Percentiles rank a stretch among this genome's conserved stretches.
Evolutionary conservation across 805 yeast genomes (phyloP).

Genomic region (Diddensiella santjacobensis): DNA sequence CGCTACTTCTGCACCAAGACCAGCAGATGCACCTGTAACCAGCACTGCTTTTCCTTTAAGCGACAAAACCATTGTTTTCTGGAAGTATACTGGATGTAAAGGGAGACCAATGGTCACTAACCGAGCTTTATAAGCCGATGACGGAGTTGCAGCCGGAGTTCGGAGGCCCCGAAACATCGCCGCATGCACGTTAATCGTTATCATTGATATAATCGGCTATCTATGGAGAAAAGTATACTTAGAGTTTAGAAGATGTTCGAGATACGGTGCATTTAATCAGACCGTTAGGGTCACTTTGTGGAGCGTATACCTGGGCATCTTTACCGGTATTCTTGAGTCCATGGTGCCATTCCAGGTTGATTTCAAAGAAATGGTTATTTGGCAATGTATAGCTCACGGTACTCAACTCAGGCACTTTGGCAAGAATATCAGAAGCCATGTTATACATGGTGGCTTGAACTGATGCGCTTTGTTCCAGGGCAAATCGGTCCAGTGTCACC

Average conservation of each 20-base stretch:
- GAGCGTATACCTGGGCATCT: conserved; percentile 81
- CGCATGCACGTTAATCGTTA: too few species aligned
- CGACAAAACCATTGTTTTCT: not conserved
- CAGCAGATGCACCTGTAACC: conserved; percentile 27
- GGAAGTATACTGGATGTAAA: too few species aligned
- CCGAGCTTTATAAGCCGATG: too few species aligned
- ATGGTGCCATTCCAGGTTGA: conserved; percentile 75
- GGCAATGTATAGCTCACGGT: conserved; percentile 76
- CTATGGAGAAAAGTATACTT: too few species aligned
- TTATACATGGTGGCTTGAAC: conserved; percentile 97
- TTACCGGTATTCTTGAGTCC: conserved; percentile 58
- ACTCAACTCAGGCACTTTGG: conserved; percentile 50
- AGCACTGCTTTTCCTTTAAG: conserved; percentile 18
- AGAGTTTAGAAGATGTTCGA: conserved; percentile 1
- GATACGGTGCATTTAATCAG: conserved; percentile 77
- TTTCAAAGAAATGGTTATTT: conserved; percentile 85
- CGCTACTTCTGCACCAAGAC: conserved; percentile 25
- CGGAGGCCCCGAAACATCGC: too few species aligned
- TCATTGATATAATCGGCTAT: too few species aligned
- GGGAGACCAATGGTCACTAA: too few species aligned
- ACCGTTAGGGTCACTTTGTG: conserved; percentile 88
- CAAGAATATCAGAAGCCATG: conserved; percentile 74
- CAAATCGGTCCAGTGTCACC: conserved; percentile 72
- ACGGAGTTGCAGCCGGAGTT: too few species aligned
- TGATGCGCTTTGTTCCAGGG: conserved; percentile 83